These are phyloP conservation scores for Leucocoprinus birnbaumii DNA, from an alignment of 768 basidiomycete species.

Conservation along the genomic window DNA sequence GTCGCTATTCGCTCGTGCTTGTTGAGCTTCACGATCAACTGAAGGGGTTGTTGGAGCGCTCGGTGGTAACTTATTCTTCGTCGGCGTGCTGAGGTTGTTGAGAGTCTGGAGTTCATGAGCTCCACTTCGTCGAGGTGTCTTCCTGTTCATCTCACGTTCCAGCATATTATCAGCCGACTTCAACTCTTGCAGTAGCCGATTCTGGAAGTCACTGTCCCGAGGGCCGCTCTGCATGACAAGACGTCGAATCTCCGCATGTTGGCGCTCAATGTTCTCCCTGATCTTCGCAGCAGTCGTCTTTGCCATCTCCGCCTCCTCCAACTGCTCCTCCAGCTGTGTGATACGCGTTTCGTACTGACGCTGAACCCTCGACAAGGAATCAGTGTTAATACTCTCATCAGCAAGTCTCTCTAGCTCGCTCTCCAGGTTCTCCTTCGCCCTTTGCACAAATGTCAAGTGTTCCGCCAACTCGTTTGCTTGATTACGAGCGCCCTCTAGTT, in stretches of 20 bases:
- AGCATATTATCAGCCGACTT: conserved; percentile 58
- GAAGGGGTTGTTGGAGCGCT: conserved; percentile 12
- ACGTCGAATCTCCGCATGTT: conserved; percentile 72
- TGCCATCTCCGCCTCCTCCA: conserved; percentile 54
- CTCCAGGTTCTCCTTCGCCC: conserved; percentile 66
- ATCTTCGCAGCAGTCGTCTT: conserved; percentile 50
- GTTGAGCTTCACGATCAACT: conserved; percentile 15
- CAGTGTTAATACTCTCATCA: conserved; percentile 51
- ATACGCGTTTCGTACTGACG: conserved; percentile 65
- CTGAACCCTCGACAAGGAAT: conserved; percentile 56
- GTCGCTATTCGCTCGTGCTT: conserved; percentile 36
- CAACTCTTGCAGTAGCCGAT: conserved; percentile 59
- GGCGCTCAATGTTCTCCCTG: conserved; percentile 59
- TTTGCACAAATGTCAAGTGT: conserved; percentile 49
- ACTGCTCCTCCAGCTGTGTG: conserved; percentile 55
- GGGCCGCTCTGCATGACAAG: conserved; percentile 56
- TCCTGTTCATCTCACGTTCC: conserved; percentile 46
- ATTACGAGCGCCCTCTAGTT: conserved; percentile 51
- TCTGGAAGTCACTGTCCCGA: conserved; percentile 59
- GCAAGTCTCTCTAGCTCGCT: conserved; percentile 64
- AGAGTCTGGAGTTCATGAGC: conserved; percentile 33
- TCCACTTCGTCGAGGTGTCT: conserved; percentile 28
- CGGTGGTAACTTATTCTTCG: conserved; percentile 30
- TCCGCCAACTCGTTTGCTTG: conserved; percentile 57
- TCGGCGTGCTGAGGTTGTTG: conserved; percentile 43